These are phyloP conservation scores for Alternaria atra DNA, from an alignment of 2,329 filamentous ascomycete species.

Conservation along the genomic window DNA sequence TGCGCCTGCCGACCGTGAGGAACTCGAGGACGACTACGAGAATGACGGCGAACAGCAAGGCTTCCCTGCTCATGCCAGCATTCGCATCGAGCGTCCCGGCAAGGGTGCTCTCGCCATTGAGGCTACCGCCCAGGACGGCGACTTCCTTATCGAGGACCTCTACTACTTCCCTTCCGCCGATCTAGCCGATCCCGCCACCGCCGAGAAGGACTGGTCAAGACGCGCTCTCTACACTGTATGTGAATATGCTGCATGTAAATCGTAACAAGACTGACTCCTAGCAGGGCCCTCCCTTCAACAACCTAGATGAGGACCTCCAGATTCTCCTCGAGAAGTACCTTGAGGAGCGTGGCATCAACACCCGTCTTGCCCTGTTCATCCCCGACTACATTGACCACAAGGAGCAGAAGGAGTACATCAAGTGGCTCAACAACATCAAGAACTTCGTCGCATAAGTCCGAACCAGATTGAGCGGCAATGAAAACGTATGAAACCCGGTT, in stretches of 20 bases:
- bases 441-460: conserved; percentile 72
- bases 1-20: conserved; percentile 66
- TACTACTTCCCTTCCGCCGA: conserved; percentile 84
- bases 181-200: conserved; percentile 76
- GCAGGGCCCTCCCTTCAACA: conserved; percentile 84
- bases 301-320: conserved; percentile 95
- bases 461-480: neutral
- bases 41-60: conserved; percentile 62
- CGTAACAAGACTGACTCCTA: conserved; percentile 1
- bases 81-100: conserved; percentile 87
- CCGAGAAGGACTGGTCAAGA: conserved; percentile 79
- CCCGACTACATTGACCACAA: conserved; percentile 98
- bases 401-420: conserved; percentile 96
- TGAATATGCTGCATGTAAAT: neutral
- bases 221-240: conserved; percentile 75
- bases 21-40: conserved; percentile 65
- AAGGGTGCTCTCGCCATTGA: conserved; percentile 89
- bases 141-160: conserved; percentile 88
- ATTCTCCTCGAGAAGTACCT: conserved; percentile 90
- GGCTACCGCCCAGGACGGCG: conserved; percentile 83
- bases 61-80: conserved; percentile 83
- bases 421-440: conserved; percentile 89
- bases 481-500: neutral
- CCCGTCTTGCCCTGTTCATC: conserved; percentile 85
- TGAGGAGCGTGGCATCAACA: conserved; percentile 91